These are phyloP conservation scores for Candida pseudoglaebosa DNA, from an alignment of 805 yeast species.

Conservation along the genomic window DNA sequence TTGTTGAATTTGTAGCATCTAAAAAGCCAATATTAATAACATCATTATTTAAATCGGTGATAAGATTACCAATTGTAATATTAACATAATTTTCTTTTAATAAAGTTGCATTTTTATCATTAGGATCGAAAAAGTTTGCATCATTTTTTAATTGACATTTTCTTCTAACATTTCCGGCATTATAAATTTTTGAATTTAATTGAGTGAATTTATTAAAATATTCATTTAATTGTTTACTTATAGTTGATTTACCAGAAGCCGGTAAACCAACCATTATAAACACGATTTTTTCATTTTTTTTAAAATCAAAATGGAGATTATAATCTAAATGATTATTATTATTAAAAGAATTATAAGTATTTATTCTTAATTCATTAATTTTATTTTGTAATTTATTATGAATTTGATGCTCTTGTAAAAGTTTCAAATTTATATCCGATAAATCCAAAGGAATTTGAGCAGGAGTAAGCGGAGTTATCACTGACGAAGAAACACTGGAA, in stretches of 20 bases:
- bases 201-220: slow-evolving; percentile 24
- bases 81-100: slow-evolving; percentile 35
- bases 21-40: slow-evolving; percentile 33
- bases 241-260: slow-evolving; percentile 39
- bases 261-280: slow-evolving; percentile 39
- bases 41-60: slow-evolving; percentile 24
- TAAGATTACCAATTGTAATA: slow-evolving; percentile 27
- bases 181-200: slow-evolving; percentile 31
- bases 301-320: not conserved
- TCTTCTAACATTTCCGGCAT: slow-evolving; percentile 52
- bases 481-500: not conserved
- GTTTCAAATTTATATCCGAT: slow-evolving; percentile 1
- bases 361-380: slow-evolving; percentile 3
- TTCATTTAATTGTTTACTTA: slow-evolving; percentile 29
- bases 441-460: slow-evolving; percentile 2
- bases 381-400: slow-evolving; percentile 2
- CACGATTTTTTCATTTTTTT: slow-evolving; percentile 9
- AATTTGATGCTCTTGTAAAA: slow-evolving; percentile 3
- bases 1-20: slow-evolving; percentile 43
- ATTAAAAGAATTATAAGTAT: not conserved
- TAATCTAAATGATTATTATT: not conserved
- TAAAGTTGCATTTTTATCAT: slow-evolving; percentile 23
- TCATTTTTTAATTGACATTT: slow-evolving; percentile 21
- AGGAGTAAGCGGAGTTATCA: not conserved
- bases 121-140: slow-evolving; percentile 37